Percentiles rank a stretch among this genome's conserved stretches.
Evolutionary conservation across 108 stramenopile species (phyloP).

Genomic region (Nitzschia sp.): DNA sequence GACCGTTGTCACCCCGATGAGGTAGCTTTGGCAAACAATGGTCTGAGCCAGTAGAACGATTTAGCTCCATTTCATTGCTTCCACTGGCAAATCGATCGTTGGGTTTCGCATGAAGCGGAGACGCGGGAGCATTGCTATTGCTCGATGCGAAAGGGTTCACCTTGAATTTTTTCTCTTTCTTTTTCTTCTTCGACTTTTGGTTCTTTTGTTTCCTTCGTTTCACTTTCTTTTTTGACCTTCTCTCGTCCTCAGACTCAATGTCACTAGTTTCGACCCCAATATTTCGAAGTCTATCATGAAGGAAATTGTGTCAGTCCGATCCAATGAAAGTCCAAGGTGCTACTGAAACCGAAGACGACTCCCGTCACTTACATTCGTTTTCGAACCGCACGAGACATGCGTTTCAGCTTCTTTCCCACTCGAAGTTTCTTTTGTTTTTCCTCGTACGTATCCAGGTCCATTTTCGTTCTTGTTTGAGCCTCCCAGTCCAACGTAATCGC

Average conservation of each 20-base stretch:
- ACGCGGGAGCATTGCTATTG: background rate
- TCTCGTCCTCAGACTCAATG: constrained; percentile 17
- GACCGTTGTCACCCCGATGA: background rate
- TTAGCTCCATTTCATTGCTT: background rate
- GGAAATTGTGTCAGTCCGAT: background rate
- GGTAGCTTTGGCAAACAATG: constrained; percentile 1
- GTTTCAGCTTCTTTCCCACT: constrained; percentile 13
- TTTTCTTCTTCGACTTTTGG: constrained; percentile 10
- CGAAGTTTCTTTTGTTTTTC: constrained; percentile 19
- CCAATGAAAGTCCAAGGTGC: background rate
- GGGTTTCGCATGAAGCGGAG: background rate
- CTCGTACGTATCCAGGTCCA: constrained; percentile 11
- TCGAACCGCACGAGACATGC: constrained; percentile 12
- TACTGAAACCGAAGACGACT: background rate
- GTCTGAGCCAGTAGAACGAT: background rate
- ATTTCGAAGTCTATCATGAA: background rate
- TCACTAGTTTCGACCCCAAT: constrained; percentile 19
- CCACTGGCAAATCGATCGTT: constrained; percentile 15
- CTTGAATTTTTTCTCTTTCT: background rate
- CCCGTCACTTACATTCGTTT: constrained; percentile 10
- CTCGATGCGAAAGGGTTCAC: constrained; percentile 1
- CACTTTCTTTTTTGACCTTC: background rate
- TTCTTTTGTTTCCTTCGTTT: constrained; percentile 11
- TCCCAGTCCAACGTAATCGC: constrained; percentile 11
- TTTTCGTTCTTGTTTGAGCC: constrained; percentile 1